Evolutionary conservation across 768 basidiomycete species (phyloP), one percentile per base, ranked within the genome.

Genomic region (Lentinula sp.): DNA sequence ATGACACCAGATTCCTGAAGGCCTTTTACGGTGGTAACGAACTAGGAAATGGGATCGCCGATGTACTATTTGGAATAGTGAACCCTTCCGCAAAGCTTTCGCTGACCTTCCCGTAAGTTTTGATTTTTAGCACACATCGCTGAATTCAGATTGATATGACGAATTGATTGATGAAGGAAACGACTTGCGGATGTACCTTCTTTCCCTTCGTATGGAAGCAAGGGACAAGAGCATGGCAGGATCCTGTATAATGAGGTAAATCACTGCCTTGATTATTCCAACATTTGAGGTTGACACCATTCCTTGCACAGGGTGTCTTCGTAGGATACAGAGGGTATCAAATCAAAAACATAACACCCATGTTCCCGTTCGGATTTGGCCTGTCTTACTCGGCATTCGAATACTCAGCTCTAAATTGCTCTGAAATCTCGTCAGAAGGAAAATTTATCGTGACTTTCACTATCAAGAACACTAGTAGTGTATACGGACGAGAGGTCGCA

Each of bases 301-400:
- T 12, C 57, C 59, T 62, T 55, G 60, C 35, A 1, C 39, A 79
- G 78, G 79, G 79, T 3, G 77, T 82, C 41, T 82, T 77, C 61
- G 79, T 81, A 20, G 83, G 81, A 37, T 85, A 85, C 68, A 76
- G 81, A 61, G 73, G 78, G 56, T 85, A 81, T 66, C 77, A 82
- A 61, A 73, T 75, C 42, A 71, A 73, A 59, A 72, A 76, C 8
- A 67, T 81, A 36, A 66, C 71, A 9, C 78, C 84, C 16, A 73
- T 81, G 23, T 85, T 83, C 68, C 76, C 81, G 9, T 85, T 86
- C 67, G 83, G 84, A 51, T 77, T 74, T 66, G 86, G 86, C 16
- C 77, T 88, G 18, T 83, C 82, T 0, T 87, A 87, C 70, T 79
- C 86, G 8, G 74, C 76, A 7, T 87, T 86, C 69, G 71, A 77